Base-by-base conservation (phyloP, 23 red algal genomes). In the Chondrus crispus region DNA sequence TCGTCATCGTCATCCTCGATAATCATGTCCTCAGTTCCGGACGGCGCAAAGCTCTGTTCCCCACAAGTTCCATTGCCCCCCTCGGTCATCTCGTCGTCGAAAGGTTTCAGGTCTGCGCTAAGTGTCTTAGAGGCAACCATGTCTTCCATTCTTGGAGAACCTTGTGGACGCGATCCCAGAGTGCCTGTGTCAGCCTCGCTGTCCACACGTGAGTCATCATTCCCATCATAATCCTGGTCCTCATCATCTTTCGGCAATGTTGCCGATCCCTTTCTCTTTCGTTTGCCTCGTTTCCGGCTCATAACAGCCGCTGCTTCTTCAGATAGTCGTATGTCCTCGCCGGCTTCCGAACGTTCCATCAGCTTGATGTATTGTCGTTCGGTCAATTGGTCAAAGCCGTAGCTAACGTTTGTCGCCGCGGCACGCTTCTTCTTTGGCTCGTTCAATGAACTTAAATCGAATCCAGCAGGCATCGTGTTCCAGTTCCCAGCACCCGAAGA, bases 1-100 rank as follows among this genome's bases (percentile, higher is more conserved):
- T 88, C 85, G 8, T 94, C 92, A 28, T 94, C 92, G n/a, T 94
- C 91, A 19, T 88, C 83, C 7, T 94, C 92, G 36, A 94, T 86
- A 22, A 83, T 71, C 68, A 87, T 80, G 20, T 87, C 92, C 44
- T 94, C 92, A 19, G 64, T 71, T 20, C 36, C 83, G 11, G 73
- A 72, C 10, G 68, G 81, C 14, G 46, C 74, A 62, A 80, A 45
- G 51, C 74, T 87, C 46, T 88, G 41, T 19, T 94, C 92, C 18
- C 76, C 92, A 50, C 69, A 77, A 39, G 82, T 72, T 44, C 64
- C 68, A 19, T 87, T 87, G 2, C 36, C 92, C n/a, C 68, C 78
- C 38, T 94, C 92, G 32, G 44, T 48, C 29, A 43, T 66, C 42
- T 88, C 43, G 5, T 88, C 68, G 24, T 78, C 74, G 32, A 38